Evolutionary conservation across 805 yeast species (phyloP), one percentile per base, ranked within the genome.

Genomic region (Yarrowia sp.): DNA sequence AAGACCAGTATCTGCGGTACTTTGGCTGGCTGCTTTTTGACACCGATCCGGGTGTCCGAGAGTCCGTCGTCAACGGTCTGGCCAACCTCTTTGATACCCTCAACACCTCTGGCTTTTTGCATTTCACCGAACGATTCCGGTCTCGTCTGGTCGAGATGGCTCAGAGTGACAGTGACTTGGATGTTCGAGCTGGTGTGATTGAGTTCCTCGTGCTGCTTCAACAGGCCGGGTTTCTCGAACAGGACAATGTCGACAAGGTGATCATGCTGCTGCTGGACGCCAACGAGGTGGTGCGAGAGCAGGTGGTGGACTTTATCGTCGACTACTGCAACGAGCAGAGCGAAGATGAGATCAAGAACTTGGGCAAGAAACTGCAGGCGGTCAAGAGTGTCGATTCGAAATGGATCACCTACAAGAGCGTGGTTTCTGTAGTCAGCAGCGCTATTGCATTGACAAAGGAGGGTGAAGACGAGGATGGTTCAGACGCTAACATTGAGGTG

Each of bases 1-100:
- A 86, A 70, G 87, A 89, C 12, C 80, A 87, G 1, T 91, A 87
- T 74, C 81, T 92, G 71, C 84, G 92, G 71, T 91, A 90, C 76
- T 83, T 90, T 74, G 97, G 97, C 5, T 90, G 96, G 96, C 80
- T 91, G 42, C 79, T 93, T 50, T 87, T 93, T n/a, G 97, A 92
- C 74, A 80, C 86, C 2, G 83, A 85, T 15, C 77, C 84, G 11
- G 71, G 75, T 3, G 96, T 91, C 0, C 83, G 97, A 72, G 75
- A 82, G 9, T 92, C 90, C 72, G 92, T 87, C 1, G 75, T 89
- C 35, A 85, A 82, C 72, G 82, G 84, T 4, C 78, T 92, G 53
- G 75, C 80, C 12, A 86, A 80, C 73, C 77, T 87, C 26, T 85
- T 85, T 74, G 80, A 78, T 36, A 78, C 79, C 32, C 76, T 78